Evolutionary conservation across 148 eudicot species (phyloP).

Genomic region (Amaranthus hypochondriacus): DNA sequence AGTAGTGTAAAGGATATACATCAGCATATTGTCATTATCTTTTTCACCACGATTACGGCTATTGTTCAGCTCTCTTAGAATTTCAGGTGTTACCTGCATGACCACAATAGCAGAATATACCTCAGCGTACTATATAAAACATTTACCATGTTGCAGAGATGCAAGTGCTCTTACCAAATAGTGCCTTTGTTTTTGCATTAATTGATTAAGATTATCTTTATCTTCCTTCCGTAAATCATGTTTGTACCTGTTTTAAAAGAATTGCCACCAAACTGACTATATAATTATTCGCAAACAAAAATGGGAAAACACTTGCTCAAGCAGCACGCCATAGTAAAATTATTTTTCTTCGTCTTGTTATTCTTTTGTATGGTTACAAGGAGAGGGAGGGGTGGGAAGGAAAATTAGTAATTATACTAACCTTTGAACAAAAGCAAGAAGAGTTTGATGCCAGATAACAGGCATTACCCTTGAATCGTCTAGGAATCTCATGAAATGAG

Average conservation of each 20-base stretch:
- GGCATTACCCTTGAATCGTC: slow-evolving; percentile 87
- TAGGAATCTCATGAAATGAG: slow-evolving; percentile 73
- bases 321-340: neutral
- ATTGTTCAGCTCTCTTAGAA: slow-evolving; percentile 60
- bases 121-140: neutral
- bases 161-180: slow-evolving; percentile 42
- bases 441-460: slow-evolving; percentile 95
- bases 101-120: slow-evolving; percentile 1
- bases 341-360: neutral
- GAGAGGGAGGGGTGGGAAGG: neutral
- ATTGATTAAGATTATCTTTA: slow-evolving; percentile 45
- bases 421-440: slow-evolving; percentile 90
- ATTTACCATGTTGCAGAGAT: slow-evolving; percentile 2
- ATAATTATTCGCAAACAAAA: neutral
- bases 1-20: slow-evolving; percentile 58
- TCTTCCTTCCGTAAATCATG: slow-evolving; percentile 76
- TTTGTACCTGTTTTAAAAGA: slow-evolving; percentile 50
- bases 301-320: neutral
- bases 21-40: slow-evolving; percentile 58
- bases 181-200: slow-evolving; percentile 64
- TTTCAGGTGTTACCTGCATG: slow-evolving; percentile 82
- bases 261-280: no score
- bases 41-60: slow-evolving; percentile 88
- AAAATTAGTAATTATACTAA: slow-evolving; percentile 20
- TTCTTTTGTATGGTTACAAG: neutral